These are phyloP conservation scores for Raddia guianensis DNA, from an alignment of 176 grass and related monocot species.

Conservation along the genomic window DNA sequence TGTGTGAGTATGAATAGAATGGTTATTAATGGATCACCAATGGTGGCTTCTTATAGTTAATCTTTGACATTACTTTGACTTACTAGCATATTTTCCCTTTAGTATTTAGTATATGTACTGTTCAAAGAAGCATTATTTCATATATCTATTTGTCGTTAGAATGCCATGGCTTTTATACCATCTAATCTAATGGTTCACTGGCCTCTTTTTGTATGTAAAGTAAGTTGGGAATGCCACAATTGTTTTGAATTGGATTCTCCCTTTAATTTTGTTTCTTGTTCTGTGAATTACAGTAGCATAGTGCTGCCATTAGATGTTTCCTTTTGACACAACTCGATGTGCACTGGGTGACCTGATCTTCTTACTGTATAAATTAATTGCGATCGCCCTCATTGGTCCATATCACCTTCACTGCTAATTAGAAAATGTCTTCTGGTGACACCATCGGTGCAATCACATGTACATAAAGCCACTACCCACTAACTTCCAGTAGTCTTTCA, in stretches of 20 bases:
- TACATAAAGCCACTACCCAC: conserved; percentile 6
- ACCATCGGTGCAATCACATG: not conserved
- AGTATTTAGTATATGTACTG: not conserved
- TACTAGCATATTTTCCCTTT: not conserved
- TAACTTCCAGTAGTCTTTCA: not conserved
- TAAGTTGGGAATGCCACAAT: conserved; percentile 10
- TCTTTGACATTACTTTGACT: not conserved
- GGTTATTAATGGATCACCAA: not conserved
- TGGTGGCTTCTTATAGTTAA: not conserved
- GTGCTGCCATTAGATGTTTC: conserved; percentile 9
- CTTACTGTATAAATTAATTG: not conserved
- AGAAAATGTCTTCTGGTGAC: conserved; percentile 1
- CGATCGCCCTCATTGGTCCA: not conserved
- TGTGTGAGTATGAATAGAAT: not conserved
- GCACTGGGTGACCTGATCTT: not conserved
- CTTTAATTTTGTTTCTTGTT: not conserved
- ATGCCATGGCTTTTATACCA: not conserved
- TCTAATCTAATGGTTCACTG: not conserved
- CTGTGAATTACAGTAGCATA: not conserved
- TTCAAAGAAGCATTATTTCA: not conserved
- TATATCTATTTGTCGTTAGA: not conserved
- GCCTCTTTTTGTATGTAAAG: not conserved
- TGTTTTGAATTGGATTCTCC: conserved; percentile 1
- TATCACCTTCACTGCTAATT: not conserved
- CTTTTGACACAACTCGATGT: not conserved